Conservation (phyloP, 106 monocot genomes). For the Xerophyta viscosa region DNA sequence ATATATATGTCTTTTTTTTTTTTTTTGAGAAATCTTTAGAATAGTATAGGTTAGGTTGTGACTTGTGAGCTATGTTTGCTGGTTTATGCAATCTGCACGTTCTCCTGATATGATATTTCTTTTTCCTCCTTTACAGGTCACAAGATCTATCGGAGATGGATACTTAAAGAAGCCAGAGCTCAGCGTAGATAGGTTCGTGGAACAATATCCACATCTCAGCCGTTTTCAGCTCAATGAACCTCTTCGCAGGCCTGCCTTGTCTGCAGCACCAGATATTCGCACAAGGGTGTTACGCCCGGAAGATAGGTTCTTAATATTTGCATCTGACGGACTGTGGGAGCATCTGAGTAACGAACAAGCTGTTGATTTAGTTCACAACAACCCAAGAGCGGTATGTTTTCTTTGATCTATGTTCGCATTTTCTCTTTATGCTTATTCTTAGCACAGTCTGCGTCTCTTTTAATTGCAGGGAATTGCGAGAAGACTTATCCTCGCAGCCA, state of each 20-base stretch:
- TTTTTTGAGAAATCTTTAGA: too few species aligned
- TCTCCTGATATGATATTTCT: too few species aligned
- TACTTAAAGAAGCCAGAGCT: constrained; percentile 74
- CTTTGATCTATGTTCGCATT: not conserved
- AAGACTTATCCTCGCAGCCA: not conserved
- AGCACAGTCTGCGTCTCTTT: too few species aligned
- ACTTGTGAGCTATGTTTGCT: too few species aligned
- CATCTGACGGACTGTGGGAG: constrained; percentile 93
- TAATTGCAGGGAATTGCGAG: constrained; percentile 10
- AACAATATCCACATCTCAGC: constrained; percentile 34
- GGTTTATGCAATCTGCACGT: too few species aligned
- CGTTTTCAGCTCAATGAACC: constrained; percentile 61
- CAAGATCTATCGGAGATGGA: constrained; percentile 82
- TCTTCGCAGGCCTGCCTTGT: constrained; percentile 48
- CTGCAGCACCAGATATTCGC: constrained; percentile 56
- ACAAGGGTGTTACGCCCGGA: constrained; percentile 43
- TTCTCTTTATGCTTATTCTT: not conserved
- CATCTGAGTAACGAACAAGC: constrained; percentile 78
- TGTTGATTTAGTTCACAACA: constrained; percentile 57
- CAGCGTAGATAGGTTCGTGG: too few species aligned
- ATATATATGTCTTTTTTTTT: too few species aligned
- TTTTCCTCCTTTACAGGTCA: constrained; percentile 56
- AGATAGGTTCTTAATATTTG: constrained; percentile 80
- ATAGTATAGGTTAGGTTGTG: too few species aligned
- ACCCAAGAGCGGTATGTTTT: constrained; percentile 60